Percentiles rank a stretch among this genome's conserved stretches.
Conservation (phyloP, 2,329 filamentous ascomycete species). For the Penicillium hordei region DNA sequence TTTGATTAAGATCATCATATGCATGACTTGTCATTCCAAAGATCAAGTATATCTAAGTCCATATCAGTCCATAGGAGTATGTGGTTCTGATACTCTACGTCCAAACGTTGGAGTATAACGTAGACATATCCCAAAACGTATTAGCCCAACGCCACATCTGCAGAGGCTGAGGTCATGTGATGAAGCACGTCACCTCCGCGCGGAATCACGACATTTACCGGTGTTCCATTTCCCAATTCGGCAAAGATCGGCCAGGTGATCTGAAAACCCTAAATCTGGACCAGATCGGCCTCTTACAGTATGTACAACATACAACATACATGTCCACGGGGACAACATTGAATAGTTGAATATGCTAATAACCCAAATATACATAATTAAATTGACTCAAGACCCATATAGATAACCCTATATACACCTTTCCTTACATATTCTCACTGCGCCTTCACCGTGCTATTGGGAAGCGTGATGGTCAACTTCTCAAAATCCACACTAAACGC, state of each 20-base stretch:
- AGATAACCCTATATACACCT: background rate
- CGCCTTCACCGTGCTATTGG: slow-evolving; percentile 27
- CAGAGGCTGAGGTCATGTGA: slow-evolving; percentile 18
- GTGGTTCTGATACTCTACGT: no score
- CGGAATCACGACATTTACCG: slow-evolving; percentile 23
- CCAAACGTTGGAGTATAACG: background rate
- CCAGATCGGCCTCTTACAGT: background rate
- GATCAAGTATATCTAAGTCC: background rate
- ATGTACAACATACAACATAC: no score
- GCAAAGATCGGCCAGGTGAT: slow-evolving; percentile 6
- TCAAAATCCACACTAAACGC: slow-evolving; percentile 38
- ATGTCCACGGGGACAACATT: background rate
- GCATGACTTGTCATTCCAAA: background rate
- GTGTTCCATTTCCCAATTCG: background rate
- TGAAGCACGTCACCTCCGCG: slow-evolving; percentile 25
- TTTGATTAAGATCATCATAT: background rate
- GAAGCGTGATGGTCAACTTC: slow-evolving; percentile 35
- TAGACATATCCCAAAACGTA: background rate
- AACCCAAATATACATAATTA: background rate
- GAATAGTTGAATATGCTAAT: background rate
- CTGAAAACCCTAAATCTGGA: background rate
- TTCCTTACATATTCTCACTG: slow-evolving; percentile 1
- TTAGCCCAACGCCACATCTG: slow-evolving; percentile 3
- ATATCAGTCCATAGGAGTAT: background rate
- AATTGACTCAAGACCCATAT: background rate